A percentile compares a stretch with the other conserved stretches of the same genome.
These are phyloP conservation scores for Isabelozyma gotoi DNA, from an alignment of 805 yeast species.

Conservation along the genomic window DNA sequence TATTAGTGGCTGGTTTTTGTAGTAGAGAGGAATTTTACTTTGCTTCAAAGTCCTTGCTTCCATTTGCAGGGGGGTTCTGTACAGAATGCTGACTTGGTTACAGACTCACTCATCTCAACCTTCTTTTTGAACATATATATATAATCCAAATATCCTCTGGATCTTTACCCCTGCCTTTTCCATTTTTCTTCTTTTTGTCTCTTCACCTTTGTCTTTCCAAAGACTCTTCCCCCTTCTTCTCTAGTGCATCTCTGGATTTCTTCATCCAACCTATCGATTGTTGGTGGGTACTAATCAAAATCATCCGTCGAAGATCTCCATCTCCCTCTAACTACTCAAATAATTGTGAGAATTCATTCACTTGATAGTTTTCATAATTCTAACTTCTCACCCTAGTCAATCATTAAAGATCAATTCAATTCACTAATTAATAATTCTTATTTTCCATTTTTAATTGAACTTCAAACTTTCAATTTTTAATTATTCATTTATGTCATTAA, in stretches of 20 bases:
- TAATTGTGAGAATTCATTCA: background rate
- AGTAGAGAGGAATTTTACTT: too few species aligned
- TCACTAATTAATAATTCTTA: background rate
- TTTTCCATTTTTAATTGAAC: conserved; percentile 2
- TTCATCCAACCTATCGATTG: background rate
- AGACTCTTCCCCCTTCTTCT: background rate
- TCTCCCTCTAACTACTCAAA: background rate
- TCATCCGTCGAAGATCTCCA: background rate
- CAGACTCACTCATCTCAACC: background rate
- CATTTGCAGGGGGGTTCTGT: background rate
- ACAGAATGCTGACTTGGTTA: background rate
- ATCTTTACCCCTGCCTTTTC: background rate
- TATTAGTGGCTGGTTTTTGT: background rate
- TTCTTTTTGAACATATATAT: background rate
- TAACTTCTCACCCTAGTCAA: conserved; percentile 24
- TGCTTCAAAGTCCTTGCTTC: too few species aligned
- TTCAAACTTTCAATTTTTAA: background rate
- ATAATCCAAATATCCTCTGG: background rate
- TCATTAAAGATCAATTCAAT: conserved; percentile 11
- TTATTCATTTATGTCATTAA: background rate
- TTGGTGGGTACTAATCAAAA: too few species aligned
- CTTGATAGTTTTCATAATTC: background rate
- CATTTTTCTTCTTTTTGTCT: too few species aligned
- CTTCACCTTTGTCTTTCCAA: background rate
- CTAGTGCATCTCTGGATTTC: background rate